phyloP scores from a whole-genome alignment of 306 rosid genomes.

The Vigna mungo region DNA sequence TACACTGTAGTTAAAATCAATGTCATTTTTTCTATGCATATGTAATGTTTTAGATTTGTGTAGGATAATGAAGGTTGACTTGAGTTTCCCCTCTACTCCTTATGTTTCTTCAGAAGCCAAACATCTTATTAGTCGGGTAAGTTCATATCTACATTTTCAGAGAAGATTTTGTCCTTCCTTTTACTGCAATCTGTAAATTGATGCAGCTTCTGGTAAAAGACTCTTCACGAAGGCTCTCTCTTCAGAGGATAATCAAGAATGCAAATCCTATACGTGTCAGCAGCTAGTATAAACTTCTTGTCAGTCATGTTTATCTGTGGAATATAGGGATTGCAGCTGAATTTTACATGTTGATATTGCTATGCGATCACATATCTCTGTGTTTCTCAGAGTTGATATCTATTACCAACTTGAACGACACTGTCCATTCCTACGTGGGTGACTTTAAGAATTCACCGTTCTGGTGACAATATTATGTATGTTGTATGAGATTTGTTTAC shows the following conservation, averaged over 20 bases:
- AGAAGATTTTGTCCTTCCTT: slow-evolving; percentile 7
- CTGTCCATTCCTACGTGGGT: background rate
- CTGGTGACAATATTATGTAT: background rate
- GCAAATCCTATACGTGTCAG: slow-evolving; percentile 64
- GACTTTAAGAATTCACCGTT: slow-evolving; percentile 17
- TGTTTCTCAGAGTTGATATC: slow-evolving; percentile 5
- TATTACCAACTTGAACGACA: background rate
- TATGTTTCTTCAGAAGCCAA: slow-evolving; percentile 70
- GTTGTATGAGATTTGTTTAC: background rate
- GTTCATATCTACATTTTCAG: slow-evolving; percentile 24
- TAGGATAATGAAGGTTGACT: slow-evolving; percentile 78
- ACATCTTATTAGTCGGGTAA: slow-evolving; percentile 72
- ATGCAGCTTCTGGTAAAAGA: slow-evolving; percentile 85
- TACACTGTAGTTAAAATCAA: background rate
- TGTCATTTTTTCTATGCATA: slow-evolving; percentile 1
- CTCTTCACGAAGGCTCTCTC: slow-evolving; percentile 76
- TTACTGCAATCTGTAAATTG: slow-evolving; percentile 30
- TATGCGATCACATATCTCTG: background rate
- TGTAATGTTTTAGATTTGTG: slow-evolving; percentile 23
- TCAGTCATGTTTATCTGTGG: slow-evolving; percentile 8
- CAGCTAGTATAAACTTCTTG: slow-evolving; percentile 38
- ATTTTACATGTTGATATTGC: background rate
- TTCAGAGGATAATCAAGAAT: slow-evolving; percentile 80
- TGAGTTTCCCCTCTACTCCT: slow-evolving; percentile 70
- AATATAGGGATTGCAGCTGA: slow-evolving; percentile 12